A percentile compares a stretch with the other conserved stretches of the same genome.
Evolutionary conservation across 2,329 filamentous ascomycete species (phyloP).

Genomic region (Cercospora citrullina): DNA sequence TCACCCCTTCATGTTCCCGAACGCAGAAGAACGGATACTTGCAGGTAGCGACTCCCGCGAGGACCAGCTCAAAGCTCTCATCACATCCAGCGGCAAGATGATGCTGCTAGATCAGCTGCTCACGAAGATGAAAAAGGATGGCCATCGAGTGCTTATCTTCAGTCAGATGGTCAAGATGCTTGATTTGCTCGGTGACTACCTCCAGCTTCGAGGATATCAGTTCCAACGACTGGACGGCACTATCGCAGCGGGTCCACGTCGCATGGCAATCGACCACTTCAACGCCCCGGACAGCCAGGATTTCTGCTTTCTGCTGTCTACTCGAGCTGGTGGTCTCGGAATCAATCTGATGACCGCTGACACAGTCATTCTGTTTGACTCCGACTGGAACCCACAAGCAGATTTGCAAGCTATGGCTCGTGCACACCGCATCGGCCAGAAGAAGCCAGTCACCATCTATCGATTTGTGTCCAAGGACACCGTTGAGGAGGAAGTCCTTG

Average conservation of each 20-base stretch:
- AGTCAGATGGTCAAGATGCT: conserved; percentile 99
- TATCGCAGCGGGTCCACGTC: conserved; percentile 81
- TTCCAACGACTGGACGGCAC: conserved; percentile 96
- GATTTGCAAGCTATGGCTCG: conserved; percentile 98
- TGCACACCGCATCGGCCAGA: conserved; percentile 96
- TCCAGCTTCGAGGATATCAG: conserved; percentile 87
- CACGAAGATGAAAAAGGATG: conserved; percentile 87
- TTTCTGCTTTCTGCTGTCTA: conserved; percentile 94
- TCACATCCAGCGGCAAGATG: conserved; percentile 98
- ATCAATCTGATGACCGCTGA: conserved; percentile 99
- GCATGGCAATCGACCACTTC: conserved; percentile 96
- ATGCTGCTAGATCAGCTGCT: conserved; percentile 97
- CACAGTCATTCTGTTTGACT: conserved; percentile 96
- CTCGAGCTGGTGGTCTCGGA: conserved; percentile 91
- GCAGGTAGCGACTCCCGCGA: conserved; percentile 75
- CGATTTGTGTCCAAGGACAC: conserved; percentile 97
- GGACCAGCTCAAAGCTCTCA: conserved; percentile 86
- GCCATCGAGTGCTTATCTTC: conserved; percentile 95
- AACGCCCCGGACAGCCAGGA: conserved; percentile 95
- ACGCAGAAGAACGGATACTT: conserved; percentile 85
- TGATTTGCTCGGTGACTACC: conserved; percentile 91
- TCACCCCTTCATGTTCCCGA: conserved; percentile 96
- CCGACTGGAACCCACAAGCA: conserved; percentile 98
- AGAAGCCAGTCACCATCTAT: conserved; percentile 93
- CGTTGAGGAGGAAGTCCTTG: conserved; percentile 95